Conservation (phyloP, 1,139 yeast species). For the Trichomonascaceae sp. region DNA sequence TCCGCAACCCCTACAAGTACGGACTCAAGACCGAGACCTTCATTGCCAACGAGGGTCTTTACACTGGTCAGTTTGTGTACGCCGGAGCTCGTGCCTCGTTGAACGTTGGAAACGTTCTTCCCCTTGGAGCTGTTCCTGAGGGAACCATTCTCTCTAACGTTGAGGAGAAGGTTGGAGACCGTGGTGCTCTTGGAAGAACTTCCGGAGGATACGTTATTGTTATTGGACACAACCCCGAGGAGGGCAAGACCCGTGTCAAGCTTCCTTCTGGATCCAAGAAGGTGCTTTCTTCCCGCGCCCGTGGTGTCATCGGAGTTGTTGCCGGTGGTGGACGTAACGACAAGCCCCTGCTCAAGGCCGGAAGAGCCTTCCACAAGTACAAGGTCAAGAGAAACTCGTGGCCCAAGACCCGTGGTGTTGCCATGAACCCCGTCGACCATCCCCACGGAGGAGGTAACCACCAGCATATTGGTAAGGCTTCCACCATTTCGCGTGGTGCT, state of each 20-base stretch:
- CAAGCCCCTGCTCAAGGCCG: constrained; percentile 98
- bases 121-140: constrained; percentile 95
- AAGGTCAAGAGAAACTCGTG: constrained; percentile 98
- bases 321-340: constrained; percentile 99
- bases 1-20: constrained; percentile 99
- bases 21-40: constrained; percentile 96
- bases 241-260: constrained; percentile 97
- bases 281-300: constrained; percentile 85
- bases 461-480: constrained; percentile 99
- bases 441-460: constrained; percentile 99
- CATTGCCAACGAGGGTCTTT: constrained; percentile 98
- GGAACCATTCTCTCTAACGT: constrained; percentile 98
- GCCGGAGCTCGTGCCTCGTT: constrained; percentile 98
- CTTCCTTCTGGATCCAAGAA: constrained; percentile 99
- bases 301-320: constrained; percentile 99
- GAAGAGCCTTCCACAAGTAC: constrained; percentile 99
- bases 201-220: constrained; percentile 99
- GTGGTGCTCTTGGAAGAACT: constrained; percentile 99
- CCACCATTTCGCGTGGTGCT: constrained; percentile 99
- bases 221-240: constrained; percentile 98
- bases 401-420: constrained; percentile 99
- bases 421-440: constrained; percentile 99
- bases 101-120: constrained; percentile 95
- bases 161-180: constrained; percentile 99
- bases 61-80: constrained; percentile 98